A percentile compares a stretch with the other conserved stretches of the same genome.
phyloP scores from a whole-genome alignment of 371 early-diverging fungal genomes.

The Blyttiomyces sp. region DNA sequence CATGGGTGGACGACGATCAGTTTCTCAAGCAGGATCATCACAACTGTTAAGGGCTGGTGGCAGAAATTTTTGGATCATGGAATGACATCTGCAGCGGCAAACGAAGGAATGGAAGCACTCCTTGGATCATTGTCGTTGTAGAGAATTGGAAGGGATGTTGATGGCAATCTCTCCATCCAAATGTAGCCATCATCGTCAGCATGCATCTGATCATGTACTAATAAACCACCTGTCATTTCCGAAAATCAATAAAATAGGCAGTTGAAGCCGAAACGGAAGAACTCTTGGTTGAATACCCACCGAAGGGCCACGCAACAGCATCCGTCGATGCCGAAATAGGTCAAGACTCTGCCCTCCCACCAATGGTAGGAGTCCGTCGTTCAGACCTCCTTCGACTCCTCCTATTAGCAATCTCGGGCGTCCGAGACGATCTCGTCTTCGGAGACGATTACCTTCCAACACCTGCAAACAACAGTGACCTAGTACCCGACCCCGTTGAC shows the following conservation, averaged over 20 bases:
- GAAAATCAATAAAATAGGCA: too few relatives aligned
- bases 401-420: conserved; percentile 37
- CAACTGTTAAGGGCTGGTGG: too few relatives aligned
- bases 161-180: too few relatives aligned
- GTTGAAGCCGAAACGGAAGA: conserved; percentile 2
- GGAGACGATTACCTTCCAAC: conserved; percentile 24
- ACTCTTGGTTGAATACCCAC: conserved; percentile 1
- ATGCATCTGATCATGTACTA: too few relatives aligned
- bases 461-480: conserved; percentile 31
- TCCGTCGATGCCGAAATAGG: neutral
- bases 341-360: conserved; percentile 24
- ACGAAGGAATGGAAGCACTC: too few relatives aligned
- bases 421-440: conserved; percentile 31
- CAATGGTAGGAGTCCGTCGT: conserved; percentile 40
- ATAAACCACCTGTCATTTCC: too few relatives aligned
- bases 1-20: neutral
- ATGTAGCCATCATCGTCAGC: too few relatives aligned
- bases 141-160: too few relatives aligned
- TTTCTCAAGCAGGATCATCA: too few relatives aligned
- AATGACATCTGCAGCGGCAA: too few relatives aligned
- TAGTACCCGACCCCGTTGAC: conserved; percentile 15
- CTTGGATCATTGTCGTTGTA: too few relatives aligned
- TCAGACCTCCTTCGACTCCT: conserved; percentile 43
- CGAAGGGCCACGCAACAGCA: neutral
- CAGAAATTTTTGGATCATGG: too few relatives aligned